Percentiles rank a stretch among this genome's conserved stretches.
Conservation (phyloP, 148 eudicot species). For the Rhododendron ovatum region DNA sequence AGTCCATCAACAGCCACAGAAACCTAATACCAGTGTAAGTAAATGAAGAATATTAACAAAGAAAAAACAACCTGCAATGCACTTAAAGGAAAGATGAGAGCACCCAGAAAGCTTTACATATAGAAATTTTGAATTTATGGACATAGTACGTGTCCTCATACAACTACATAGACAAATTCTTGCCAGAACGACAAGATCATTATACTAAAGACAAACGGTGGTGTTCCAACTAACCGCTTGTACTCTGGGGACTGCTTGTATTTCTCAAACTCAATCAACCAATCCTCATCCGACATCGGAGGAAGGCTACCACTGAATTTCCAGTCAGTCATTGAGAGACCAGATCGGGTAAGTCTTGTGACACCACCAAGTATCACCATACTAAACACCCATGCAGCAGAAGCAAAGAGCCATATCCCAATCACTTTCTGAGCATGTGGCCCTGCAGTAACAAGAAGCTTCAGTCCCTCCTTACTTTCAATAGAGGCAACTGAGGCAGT, state of each 20-base stretch:
- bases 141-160: neutral
- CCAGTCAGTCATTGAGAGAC: conserved; percentile 99
- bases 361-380: conserved; percentile 97
- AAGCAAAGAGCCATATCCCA: conserved; percentile 93
- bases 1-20: neutral
- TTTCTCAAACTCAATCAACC: conserved; percentile 85
- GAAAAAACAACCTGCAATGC: neutral
- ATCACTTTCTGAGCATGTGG: conserved; percentile 79
- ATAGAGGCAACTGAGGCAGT: conserved; percentile 37
- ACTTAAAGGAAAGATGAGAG: neutral
- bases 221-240: conserved; percentile 54
- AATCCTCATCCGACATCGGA: conserved; percentile 78
- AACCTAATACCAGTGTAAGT: neutral
- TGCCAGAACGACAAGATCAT: neutral
- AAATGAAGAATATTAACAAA: neutral
- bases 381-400: conserved; percentile 97
- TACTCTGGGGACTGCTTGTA: conserved; percentile 94
- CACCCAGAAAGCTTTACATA: neutral
- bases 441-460: conserved; percentile 80
- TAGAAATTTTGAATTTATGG: too few relatives aligned
- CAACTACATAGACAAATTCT: neutral
- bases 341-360: conserved; percentile 83
- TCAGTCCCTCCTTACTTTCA: conserved; percentile 50
- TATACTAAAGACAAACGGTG: neutral
- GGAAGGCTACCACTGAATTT: conserved; percentile 87